phyloP scores from a whole-genome alignment of 1,284 basidiomycete species.

The Sanghuangporus sanghuang region DNA sequence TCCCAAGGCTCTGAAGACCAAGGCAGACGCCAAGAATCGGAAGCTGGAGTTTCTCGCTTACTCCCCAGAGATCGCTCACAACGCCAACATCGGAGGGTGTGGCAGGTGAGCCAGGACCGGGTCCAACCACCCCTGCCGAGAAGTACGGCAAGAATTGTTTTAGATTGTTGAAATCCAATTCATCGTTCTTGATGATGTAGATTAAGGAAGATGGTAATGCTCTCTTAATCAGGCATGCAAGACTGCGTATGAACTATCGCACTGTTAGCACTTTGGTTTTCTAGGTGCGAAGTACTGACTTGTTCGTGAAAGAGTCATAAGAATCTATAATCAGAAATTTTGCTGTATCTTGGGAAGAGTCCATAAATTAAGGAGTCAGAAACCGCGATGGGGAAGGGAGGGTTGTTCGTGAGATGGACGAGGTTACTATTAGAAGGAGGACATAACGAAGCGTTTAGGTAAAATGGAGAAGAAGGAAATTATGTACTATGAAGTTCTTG shows the following conservation, averaged over 20 bases:
- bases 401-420: not conserved
- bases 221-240: slow-evolving; percentile 57
- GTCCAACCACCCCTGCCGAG: slow-evolving; percentile 68
- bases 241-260: slow-evolving; percentile 32
- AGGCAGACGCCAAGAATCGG: slow-evolving; percentile 89
- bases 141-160: slow-evolving; percentile 51
- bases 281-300: slow-evolving; percentile 42
- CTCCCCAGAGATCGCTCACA: slow-evolving; percentile 60
- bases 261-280: not conserved
- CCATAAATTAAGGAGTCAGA: slow-evolving; percentile 9
- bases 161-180: slow-evolving; percentile 45
- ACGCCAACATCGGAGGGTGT: slow-evolving; percentile 59
- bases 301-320: slow-evolving; percentile 83
- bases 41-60: slow-evolving; percentile 45
- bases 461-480: not conserved
- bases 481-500: no score
- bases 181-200: slow-evolving; percentile 70
- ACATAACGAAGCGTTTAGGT: not conserved
- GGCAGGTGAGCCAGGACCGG: slow-evolving; percentile 78
- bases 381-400: not conserved
- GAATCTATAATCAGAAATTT: slow-evolving; percentile 72
- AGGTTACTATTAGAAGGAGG: not conserved
- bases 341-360: slow-evolving; percentile 20
- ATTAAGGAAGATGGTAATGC: slow-evolving; percentile 55
- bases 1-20: slow-evolving; percentile 86